Evolutionary conservation across 225 moss, liverwort and hornwort genomes (phyloP), one percentile per base, ranked within the genome.

Genomic region (Antitrichia curtipendula): DNA sequence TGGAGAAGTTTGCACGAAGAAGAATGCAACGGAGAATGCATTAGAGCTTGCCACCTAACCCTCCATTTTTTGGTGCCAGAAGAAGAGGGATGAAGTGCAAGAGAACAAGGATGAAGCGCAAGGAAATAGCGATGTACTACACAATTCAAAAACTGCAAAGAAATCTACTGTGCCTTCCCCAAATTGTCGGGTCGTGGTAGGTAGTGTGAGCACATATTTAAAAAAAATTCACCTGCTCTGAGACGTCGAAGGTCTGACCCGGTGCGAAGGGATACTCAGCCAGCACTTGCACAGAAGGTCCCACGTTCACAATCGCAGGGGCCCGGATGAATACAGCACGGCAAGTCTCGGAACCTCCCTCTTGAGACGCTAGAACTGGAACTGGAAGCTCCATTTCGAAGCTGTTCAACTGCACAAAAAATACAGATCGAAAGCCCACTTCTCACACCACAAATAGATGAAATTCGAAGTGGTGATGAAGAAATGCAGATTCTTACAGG

Each of bases 311-410:
- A 75, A 99, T 97, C 24, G 95, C 97, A 45, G 98, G 98, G 82
- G 97, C 98, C 87, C 98, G 94, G 62, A 99, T 99, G 92, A 99
- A 99, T 22, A 99, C 96, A 43, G 98, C 98, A 65, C 98, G 97
- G 80, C 95, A 99, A 68, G 91, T 97, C 50, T 88, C 58, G 10
- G 93, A 87, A 20, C 92, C 95, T 87, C 96, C 97, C 87, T 94
- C 94, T 63, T 94, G 91, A 23, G 89, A 83, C 8, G 91, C 95
- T 38, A 92, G 86, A 89, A 90, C 89, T 77, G 97, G 97, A 71
- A 96, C 95, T 73, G 89, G 77, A 61, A 99, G 93, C 89, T 99
- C 96, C 72, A 94, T 89, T 91, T 99, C 98, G 72, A 99, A 99
- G 90, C 98, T 99, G 86, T 99, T 96, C 83, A 96, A 69, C 96